Evolutionary conservation across 345 rosid genomes (phyloP).

Genomic region (Anastatica hierochuntica): DNA sequence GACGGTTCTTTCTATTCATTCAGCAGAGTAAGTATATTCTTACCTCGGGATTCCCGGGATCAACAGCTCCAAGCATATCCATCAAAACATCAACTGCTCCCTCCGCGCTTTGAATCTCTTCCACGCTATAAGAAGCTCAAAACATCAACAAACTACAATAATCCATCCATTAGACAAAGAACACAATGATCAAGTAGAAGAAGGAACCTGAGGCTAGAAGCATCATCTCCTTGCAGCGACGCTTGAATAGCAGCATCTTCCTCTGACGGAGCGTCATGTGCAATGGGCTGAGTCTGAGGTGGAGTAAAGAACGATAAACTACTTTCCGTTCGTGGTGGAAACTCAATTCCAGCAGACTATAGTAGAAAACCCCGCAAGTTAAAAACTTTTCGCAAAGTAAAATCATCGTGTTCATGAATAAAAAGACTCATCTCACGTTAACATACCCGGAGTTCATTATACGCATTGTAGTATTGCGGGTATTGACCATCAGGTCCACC

Average conservation of each 20-base stretch:
- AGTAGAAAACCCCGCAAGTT: too few relatives aligned
- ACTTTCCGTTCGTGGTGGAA: slow-evolving; percentile 77
- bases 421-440: slow-evolving; percentile 4
- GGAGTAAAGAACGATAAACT: slow-evolving; percentile 77
- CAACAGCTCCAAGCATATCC: slow-evolving; percentile 84
- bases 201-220: slow-evolving; percentile 68
- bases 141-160: background rate
- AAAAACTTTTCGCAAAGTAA: background rate
- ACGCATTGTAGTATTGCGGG: slow-evolving; percentile 78
- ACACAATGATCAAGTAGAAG: background rate
- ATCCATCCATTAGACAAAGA: background rate
- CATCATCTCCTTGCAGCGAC: slow-evolving; percentile 71
- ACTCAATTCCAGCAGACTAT: slow-evolving; percentile 81
- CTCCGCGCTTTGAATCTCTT: slow-evolving; percentile 67
- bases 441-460: slow-evolving; percentile 70
- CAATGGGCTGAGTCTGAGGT: slow-evolving; percentile 64
- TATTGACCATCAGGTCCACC: slow-evolving; percentile 65
- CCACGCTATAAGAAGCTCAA: slow-evolving; percentile 35
- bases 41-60: slow-evolving; percentile 64
- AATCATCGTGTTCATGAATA: background rate
- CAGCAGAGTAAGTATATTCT: background rate
- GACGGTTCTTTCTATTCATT: background rate
- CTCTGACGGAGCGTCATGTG: slow-evolving; percentile 35
- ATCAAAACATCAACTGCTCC: slow-evolving; percentile 59
- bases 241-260: slow-evolving; percentile 88